Conservation (phyloP, 163 green algal species). For the Volvox carteri region DNA sequence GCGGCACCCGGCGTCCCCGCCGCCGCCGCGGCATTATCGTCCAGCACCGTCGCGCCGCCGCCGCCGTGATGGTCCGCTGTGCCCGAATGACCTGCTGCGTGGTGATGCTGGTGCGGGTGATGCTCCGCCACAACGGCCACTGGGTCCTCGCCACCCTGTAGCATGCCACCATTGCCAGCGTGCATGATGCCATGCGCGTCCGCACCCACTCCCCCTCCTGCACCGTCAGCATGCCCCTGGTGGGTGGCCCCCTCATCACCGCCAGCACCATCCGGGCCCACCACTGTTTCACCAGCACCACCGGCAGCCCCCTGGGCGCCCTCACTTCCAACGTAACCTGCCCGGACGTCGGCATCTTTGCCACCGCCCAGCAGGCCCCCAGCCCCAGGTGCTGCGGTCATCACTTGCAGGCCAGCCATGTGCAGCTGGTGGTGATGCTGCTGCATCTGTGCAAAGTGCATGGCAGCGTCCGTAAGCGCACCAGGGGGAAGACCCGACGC, state of each 20-base stretch:
- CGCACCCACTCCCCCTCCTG: too few relatives aligned
- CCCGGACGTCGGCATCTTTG: constrained; percentile 2
- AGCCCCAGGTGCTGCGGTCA: background rate
- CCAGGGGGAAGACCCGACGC: background rate
- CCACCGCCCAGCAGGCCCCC: background rate
- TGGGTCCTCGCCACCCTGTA: background rate
- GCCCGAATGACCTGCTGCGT: background rate
- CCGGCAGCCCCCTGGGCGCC: background rate
- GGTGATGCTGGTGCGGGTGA: constrained; percentile 26
- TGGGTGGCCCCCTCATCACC: background rate
- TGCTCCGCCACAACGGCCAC: background rate
- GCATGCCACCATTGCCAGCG: background rate
- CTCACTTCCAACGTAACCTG: background rate
- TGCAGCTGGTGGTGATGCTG: constrained; percentile 34
- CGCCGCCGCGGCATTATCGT: constrained; percentile 27
- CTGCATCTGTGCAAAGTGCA: constrained; percentile 30
- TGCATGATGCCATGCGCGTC: background rate
- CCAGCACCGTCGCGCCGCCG: background rate
- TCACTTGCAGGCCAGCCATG: background rate
- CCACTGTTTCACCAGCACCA: background rate
- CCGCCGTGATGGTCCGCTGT: background rate
- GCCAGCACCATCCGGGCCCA: background rate
- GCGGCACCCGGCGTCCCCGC: background rate
- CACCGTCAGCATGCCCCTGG: background rate
- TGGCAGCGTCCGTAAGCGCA: constrained; percentile 11